These are phyloP conservation scores for Ustilago nuda DNA, from an alignment of 1,284 basidiomycete species.

Conservation along the genomic window DNA sequence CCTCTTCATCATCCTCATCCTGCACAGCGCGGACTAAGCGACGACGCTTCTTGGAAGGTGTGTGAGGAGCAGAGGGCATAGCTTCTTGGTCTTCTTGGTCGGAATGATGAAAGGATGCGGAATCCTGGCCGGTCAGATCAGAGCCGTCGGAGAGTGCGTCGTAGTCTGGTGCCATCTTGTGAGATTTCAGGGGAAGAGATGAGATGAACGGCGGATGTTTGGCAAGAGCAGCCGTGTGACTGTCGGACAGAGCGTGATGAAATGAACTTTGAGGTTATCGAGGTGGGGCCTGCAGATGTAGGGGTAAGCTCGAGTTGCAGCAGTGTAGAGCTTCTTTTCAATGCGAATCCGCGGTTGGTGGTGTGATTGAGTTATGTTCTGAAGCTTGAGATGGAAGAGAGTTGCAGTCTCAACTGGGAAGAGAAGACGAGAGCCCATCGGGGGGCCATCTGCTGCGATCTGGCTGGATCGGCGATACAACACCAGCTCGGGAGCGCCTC, in stretches of 20 bases:
- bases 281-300: not conserved
- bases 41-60: slow-evolving; percentile 39
- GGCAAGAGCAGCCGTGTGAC: not conserved
- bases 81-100: slow-evolving; percentile 18
- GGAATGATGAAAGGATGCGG: slow-evolving; percentile 10
- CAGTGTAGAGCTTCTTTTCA: too few relatives aligned
- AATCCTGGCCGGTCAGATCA: slow-evolving; percentile 41
- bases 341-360: too few relatives aligned
- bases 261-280: not conserved
- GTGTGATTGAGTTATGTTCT: not conserved
- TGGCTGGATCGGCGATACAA: slow-evolving; percentile 13
- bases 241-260: not conserved
- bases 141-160: slow-evolving; percentile 42
- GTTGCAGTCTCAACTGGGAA: not conserved
- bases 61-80: slow-evolving; percentile 31
- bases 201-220: not conserved
- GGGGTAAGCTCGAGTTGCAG: not conserved
- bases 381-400: not conserved
- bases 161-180: slow-evolving; percentile 28
- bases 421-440: slow-evolving; percentile 9
- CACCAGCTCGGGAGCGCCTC: slow-evolving; percentile 6
- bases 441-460: not conserved
- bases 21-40: slow-evolving; percentile 15
- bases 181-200: not conserved
- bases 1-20: slow-evolving; percentile 37